Evolutionary conservation across 495 filamentous ascomycete species (phyloP), one percentile per base, ranked within the genome.

Genomic region (Neohortaea acidophila): DNA sequence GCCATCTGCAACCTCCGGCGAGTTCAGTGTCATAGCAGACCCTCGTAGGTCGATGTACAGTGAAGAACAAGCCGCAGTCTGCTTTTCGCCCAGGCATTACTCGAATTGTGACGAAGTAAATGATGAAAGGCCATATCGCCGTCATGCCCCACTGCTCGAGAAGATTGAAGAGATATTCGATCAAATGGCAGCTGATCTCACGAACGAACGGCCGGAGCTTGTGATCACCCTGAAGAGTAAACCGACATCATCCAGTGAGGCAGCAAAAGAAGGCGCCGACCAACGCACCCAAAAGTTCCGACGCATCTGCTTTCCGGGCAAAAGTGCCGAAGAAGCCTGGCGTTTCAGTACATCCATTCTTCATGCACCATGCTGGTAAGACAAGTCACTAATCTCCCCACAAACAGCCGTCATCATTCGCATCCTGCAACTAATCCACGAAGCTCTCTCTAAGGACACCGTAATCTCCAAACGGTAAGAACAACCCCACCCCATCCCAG

Each of bases 381-480:
- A 27, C 3, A 3, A 30, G n/a, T 30, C n/a, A 20, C 36, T 27
- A 18, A 28, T 15, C 36, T 30, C n/a, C n/a, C n/a, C 9, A 20
- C 8, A 27, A 3, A n/a, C 39, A 77, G 73, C 66, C 44, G 63
- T 73, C 4, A 57, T 78, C 7, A 56, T 87, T 39, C 70, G 73
- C 7, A 72, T 91, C 27, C 63, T 91, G 8, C 68, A 78, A 36
- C 58, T 82, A 8, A 70, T 83, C 29, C 73, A 81, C 36, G 70
- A 81, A 39, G 76, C 79, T 1, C 53, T 91, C 4, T 52, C 68
- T 1, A 64, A 61, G 0, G 72, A 74, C 19, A 56, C 65, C 17
- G 48, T 79, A n/a, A 69, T 83, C 29, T 84, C 81, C 0, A 91
- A 87, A 59, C 75, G 84, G 84, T 86, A n/a, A n/a, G 31, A 39